Evolutionary conservation across 129 eudicot species (phyloP), one percentile per base, ranked within the genome.

Genomic region (Flaveria linearis): DNA sequence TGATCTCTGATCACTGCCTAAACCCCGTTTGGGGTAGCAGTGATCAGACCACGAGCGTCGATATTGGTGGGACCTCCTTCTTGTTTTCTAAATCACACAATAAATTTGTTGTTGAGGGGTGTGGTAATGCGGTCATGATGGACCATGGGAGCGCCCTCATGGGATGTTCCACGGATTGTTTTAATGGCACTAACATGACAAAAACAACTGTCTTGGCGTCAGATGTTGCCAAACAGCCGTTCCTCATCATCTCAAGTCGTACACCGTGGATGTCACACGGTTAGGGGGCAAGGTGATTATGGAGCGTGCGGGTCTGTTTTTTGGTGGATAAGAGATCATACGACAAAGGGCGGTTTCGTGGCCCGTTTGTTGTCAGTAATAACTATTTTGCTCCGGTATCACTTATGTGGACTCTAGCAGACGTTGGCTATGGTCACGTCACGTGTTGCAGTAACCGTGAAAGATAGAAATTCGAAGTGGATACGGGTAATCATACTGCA

Each of bases 41-140:
- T 36, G 41, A 36, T 36, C 14, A 4, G 25, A 18, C 20, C 26
- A 56, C 5, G 28, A 56, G 62, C 62, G 11, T 60, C 8, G 18
- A 60, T 25, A 41, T 60, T 60, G 66, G 41, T 23, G 26, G 7
- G 39, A 60, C 39, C 62, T 41, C 66, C 1, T 60, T 60, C 7
- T n/a, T 60, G n/a, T 60, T 60, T 26, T 60, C 67, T 9, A 60
- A 60, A 60, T 26, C 41, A 60, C 67, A 60, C n/a, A 60, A 60
- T 26, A 25, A 23, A 1, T 60, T 60, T 60, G 67, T 60, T 5
- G 39, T 60, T 9, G 41, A 60, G 17, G 67, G 67, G 41, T 60
- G 67, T 60, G 67, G 67, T 10, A 26, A 23, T 25, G 67, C 17
- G 12, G 67, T 60, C 39, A 12, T 60, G 67, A 60, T 60, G 67